Conservation (phyloP, 768 basidiomycete genomes). For the Daedaleopsis sinensis region DNA sequence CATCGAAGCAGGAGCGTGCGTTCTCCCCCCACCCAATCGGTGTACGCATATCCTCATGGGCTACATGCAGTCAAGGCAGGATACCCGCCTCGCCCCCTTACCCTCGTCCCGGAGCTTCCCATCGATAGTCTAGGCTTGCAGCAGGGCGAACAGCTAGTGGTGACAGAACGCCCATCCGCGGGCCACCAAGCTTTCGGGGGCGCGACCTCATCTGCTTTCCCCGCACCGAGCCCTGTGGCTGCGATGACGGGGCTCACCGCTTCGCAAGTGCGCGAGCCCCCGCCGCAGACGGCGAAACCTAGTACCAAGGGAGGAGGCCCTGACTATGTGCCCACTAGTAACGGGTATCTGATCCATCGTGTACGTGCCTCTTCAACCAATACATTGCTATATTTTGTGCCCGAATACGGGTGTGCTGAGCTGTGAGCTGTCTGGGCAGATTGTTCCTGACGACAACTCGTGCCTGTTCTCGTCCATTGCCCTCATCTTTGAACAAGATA, state of each 20-base stretch:
- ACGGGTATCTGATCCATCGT: slow-evolving; percentile 70
- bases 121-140: slow-evolving; percentile 76
- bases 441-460: slow-evolving; percentile 97
- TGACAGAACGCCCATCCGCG: slow-evolving; percentile 46
- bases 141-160: slow-evolving; percentile 85
- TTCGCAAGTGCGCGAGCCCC: slow-evolving; percentile 26
- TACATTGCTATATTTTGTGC: not conserved
- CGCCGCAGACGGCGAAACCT: slow-evolving; percentile 23
- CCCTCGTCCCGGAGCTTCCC: slow-evolving; percentile 72
- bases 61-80: slow-evolving; percentile 67
- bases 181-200: slow-evolving; percentile 11
- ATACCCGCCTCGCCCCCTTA: slow-evolving; percentile 80
- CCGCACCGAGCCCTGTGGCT: slow-evolving; percentile 27
- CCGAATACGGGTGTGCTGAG: not conserved
- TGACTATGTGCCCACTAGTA: slow-evolving; percentile 59
- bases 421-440: slow-evolving; percentile 37
- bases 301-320: slow-evolving; percentile 41
- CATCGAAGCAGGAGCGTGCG: slow-evolving; percentile 72
- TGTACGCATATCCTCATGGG: slow-evolving; percentile 1
- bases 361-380: slow-evolving; percentile 41
- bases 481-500: slow-evolving; percentile 82
- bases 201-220: slow-evolving; percentile 6
- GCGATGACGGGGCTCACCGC: slow-evolving; percentile 28
- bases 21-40: not conserved
- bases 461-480: slow-evolving; percentile 91